Conservation (phyloP, 139 green algal genomes). For the Klebsormidium nitens region DNA sequence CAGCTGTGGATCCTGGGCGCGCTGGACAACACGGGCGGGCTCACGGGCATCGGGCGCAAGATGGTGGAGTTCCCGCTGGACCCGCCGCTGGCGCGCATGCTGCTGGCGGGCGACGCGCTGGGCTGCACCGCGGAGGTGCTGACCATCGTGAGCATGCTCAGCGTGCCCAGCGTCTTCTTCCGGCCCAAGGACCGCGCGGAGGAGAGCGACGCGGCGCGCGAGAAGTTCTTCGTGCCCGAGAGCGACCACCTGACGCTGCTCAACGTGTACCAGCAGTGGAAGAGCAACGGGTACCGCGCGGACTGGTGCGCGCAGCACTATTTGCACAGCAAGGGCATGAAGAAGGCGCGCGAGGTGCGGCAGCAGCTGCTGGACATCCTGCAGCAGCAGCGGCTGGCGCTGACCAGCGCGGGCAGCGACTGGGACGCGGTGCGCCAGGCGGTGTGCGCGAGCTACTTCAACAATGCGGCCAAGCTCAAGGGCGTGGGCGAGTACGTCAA, state of each 20-base stretch:
- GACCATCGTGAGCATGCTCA: constrained; percentile 88
- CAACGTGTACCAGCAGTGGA: constrained; percentile 97
- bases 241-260: constrained; percentile 97
- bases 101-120: constrained; percentile 43
- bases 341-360: constrained; percentile 71
- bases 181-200: constrained; percentile 67
- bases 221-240: constrained; percentile 99
- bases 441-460: constrained; percentile 95
- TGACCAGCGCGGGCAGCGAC: constrained; percentile 66
- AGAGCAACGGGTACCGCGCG: constrained; percentile 78
- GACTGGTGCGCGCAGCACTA: constrained; percentile 94
- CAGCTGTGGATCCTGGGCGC: constrained; percentile 90
- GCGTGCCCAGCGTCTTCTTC: constrained; percentile 91
- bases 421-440: constrained; percentile 93
- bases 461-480: constrained; percentile 92
- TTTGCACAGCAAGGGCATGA: constrained; percentile 86
- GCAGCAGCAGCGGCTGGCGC: constrained; percentile 74
- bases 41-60: constrained; percentile 29
- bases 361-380: constrained; percentile 88
- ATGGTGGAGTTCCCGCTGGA: constrained; percentile 52
- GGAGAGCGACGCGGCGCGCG: constrained; percentile 88
- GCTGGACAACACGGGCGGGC: constrained; percentile 72
- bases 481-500: constrained; percentile 90
- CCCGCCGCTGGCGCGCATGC: constrained; percentile 49
- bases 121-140: constrained; percentile 57